Evolutionary conservation across 169 alveolate genomes (phyloP).

Genomic region (Eimeria tenella): DNA sequence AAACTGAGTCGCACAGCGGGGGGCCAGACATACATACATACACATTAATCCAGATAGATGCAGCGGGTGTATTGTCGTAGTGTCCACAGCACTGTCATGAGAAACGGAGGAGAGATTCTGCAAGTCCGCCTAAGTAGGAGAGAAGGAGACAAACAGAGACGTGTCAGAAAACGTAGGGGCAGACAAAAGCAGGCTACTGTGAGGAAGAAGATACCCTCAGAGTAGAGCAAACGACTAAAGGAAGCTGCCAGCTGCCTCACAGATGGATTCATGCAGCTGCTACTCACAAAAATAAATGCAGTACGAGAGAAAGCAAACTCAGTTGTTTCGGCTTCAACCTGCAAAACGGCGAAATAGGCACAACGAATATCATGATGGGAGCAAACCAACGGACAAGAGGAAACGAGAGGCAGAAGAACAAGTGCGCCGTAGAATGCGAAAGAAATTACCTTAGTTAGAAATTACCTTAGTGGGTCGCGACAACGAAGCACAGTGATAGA

Average conservation of each 20-base stretch:
- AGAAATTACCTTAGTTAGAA: neutral
- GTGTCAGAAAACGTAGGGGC: neutral
- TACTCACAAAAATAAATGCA: slow-evolving; percentile 12
- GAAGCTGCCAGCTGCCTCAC: too few species aligned
- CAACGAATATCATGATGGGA: too few species aligned
- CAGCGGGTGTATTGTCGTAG: neutral
- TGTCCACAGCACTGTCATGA: too few species aligned
- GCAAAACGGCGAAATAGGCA: neutral
- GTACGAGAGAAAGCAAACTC: slow-evolving; percentile 1
- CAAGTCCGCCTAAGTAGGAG: neutral
- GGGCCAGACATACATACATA: neutral
- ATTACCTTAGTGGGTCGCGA: neutral
- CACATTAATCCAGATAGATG: neutral
- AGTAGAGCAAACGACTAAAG: too few species aligned
- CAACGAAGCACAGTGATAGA: neutral
- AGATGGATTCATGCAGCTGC: neutral
- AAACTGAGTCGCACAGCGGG: slow-evolving; percentile 1
- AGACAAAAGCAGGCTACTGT: neutral
- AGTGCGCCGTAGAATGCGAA: neutral
- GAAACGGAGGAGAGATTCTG: neutral
- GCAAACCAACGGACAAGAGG: neutral
- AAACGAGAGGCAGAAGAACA: neutral
- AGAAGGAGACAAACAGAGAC: neutral
- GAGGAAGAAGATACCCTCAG: neutral
- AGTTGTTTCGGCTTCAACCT: slow-evolving; percentile 4